A percentile compares a stretch with the other conserved stretches of the same genome.
Evolutionary conservation across 2,329 filamentous ascomycete genomes (phyloP).

Genomic region (Monilinia aucupariae): DNA sequence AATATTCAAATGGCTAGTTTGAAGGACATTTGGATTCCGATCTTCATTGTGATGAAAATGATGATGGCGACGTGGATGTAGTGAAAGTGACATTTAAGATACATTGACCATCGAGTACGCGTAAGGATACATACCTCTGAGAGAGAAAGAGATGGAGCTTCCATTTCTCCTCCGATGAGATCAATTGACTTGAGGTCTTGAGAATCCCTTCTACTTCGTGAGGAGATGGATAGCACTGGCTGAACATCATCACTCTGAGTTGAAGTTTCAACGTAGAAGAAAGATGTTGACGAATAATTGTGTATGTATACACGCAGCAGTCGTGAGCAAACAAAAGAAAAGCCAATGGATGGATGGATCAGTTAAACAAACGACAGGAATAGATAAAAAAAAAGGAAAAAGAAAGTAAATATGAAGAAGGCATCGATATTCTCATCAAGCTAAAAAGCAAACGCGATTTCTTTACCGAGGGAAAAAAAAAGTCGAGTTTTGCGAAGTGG

Average conservation of each 20-base stretch:
- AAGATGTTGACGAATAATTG: neutral
- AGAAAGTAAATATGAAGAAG: neutral
- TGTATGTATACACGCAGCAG: neutral
- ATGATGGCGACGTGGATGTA: neutral
- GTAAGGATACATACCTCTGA: neutral
- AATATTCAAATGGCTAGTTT: neutral
- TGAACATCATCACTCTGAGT: neutral
- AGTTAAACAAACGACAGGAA: neutral
- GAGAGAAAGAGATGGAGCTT: no score
- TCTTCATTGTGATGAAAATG: neutral
- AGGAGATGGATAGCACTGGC: conserved; percentile 8
- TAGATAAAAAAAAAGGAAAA: no score
- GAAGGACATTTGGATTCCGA: neutral
- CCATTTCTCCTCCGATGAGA: neutral
- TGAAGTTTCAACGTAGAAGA: neutral
- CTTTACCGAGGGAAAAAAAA: no score
- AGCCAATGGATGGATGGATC: neutral
- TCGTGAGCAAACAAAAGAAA: neutral
- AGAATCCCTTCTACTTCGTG: neutral
- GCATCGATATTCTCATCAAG: no score
- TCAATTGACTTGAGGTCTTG: neutral
- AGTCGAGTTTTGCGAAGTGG: neutral
- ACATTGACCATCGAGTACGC: neutral
- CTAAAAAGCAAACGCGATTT: no score
- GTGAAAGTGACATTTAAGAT: neutral